Evolutionary conservation across 257 asterid genomes (phyloP), one percentile per base, ranked within the genome.

Genomic region (Apocynum venetum): DNA sequence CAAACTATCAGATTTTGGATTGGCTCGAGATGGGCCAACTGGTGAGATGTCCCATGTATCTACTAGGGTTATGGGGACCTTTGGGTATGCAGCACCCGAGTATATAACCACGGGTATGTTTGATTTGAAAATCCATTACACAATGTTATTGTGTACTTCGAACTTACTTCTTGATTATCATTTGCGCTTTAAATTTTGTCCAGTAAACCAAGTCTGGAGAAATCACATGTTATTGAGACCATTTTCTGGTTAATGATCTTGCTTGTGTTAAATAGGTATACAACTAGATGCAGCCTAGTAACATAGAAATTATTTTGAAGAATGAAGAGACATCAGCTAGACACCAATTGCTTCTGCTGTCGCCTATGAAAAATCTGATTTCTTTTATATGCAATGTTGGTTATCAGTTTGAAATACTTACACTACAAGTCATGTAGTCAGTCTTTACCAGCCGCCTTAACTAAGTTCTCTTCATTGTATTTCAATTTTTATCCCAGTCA

Each of bases 71-170:
- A 87, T 92, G 97, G 98, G 98, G 17, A 94, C 98, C 4, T 89
- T 89, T 10, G 98, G 98, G 74, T 94, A 94, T 69, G 95, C 97
- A 25, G 97, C 98, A 36, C 97, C 97, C 0, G 97, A 94, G 85
- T 94, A 94, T 79, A 71, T 94, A 36, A 85, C 96, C 20, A 94
- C 98, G 72, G 98, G 98, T 94, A 84, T 75, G 25, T 7, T 66
- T 65, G 59, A 17, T 55, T 10, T 38, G 44, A 40, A 12, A 14
- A 40, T 75, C 44, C 36, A n/a, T n/a, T n/a, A 2, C n/a, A 40
- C 66, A 76, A 40, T n/a, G n/a, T 52, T 20, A 31, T 31, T 25
- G 8, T 74, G n/a, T 46, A 25, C 14, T 46, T 31, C 3, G 35
- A 2, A 15, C 65, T 14, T 72, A 49, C 53, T 53, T 72, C 65